Evolutionary conservation across 2,329 filamentous ascomycete genomes (phyloP).

Genomic region (Xylariaceae sp.): DNA sequence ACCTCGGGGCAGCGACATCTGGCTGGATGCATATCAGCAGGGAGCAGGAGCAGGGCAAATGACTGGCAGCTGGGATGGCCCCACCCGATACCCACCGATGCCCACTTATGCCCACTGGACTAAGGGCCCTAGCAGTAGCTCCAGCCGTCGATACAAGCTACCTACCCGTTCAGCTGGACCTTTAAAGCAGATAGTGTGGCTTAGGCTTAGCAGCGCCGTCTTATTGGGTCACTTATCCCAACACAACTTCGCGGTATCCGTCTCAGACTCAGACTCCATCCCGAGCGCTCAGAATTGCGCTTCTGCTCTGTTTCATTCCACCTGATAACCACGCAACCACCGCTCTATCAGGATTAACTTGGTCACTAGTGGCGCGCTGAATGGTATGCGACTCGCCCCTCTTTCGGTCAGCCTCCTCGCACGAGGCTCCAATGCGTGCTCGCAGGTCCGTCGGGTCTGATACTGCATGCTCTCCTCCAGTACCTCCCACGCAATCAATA

Average conservation of each 20-base stretch:
- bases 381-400: constrained; percentile 20
- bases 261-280: constrained; percentile 9
- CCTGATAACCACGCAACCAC: constrained; percentile 20
- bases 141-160: constrained; percentile 1
- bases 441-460: neutral
- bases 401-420: constrained; percentile 7
- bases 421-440: constrained; percentile 1
- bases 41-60: neutral
- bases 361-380: constrained; percentile 30
- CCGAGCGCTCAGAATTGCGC: constrained; percentile 14
- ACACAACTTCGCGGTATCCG: constrained; percentile 19
- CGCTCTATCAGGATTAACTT: constrained; percentile 26
- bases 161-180: constrained; percentile 19
- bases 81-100: neutral
- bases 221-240: constrained; percentile 17
- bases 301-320: constrained; percentile 18
- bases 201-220: constrained; percentile 9
- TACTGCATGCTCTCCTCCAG: neutral
- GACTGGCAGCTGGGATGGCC: constrained; percentile 17
- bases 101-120: too few relatives aligned
- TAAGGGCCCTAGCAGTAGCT: neutral
- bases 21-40: constrained; percentile 15
- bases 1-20: neutral
- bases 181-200: constrained; percentile 14
- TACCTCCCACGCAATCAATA: neutral